A percentile compares a stretch with the other conserved stretches of the same genome.
Evolutionary conservation across 768 basidiomycete species (phyloP).

Genomic region (Pholiota molesta): DNA sequence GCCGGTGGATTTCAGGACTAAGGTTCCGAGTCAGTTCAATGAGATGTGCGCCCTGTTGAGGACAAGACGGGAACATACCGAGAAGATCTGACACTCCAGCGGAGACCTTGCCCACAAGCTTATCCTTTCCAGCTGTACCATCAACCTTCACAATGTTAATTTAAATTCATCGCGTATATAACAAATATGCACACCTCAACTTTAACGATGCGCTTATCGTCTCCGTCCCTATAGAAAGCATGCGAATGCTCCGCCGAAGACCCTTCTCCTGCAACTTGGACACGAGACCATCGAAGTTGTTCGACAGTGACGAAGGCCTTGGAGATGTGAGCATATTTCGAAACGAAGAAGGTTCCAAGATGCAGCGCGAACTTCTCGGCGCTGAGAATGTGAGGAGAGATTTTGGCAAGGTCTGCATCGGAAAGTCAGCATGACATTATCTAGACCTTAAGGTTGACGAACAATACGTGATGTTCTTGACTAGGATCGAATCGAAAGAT

Average conservation of each 20-base stretch:
- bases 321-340: conserved; percentile 75
- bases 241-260: conserved; percentile 60
- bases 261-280: conserved; percentile 51
- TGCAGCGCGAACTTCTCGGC: conserved; percentile 90
- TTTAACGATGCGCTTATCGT: conserved; percentile 78
- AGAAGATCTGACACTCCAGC: conserved; percentile 81
- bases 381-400: conserved; percentile 82
- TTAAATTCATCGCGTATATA: not conserved
- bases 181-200: conserved; percentile 46
- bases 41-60: not conserved
- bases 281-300: conserved; percentile 84
- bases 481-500: conserved; percentile 31
- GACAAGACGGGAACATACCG: conserved; percentile 45
- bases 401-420: conserved; percentile 76
- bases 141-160: conserved; percentile 51
- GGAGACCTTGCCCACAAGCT: conserved; percentile 61
- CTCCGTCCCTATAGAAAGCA: conserved; percentile 87
- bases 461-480: conserved; percentile 74
- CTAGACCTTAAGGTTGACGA: conserved; percentile 14
- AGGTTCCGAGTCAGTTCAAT: not conserved
- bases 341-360: conserved; percentile 80
- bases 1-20: conserved; percentile 90
- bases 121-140: conserved; percentile 61
- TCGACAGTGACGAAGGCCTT: conserved; percentile 74
- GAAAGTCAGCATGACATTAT: not conserved